phyloP scores from a whole-genome alignment of 805 yeast genomes.

The Wickerhamia fluorescens region DNA sequence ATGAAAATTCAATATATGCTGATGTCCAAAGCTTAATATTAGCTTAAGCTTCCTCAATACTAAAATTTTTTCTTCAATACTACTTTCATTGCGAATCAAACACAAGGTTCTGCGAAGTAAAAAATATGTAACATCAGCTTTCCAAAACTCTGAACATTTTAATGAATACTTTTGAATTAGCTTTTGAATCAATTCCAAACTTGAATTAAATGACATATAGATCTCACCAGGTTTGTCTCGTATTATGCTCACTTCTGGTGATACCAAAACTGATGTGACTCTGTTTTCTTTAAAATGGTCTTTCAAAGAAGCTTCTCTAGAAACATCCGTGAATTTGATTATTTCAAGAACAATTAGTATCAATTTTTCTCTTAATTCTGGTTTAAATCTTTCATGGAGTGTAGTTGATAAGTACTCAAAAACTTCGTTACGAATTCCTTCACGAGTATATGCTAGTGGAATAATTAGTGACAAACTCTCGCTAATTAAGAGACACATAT shows the following conservation, averaged over 20 bases:
- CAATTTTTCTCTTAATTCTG: slow-evolving; percentile 17
- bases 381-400: slow-evolving; percentile 14
- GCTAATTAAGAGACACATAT: slow-evolving; percentile 13
- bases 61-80: slow-evolving; percentile 14
- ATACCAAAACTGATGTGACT: slow-evolving; percentile 4
- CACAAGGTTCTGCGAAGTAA: slow-evolving; percentile 26
- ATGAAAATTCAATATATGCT: slow-evolving; percentile 6
- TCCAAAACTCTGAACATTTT: slow-evolving; percentile 26
- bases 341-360: slow-evolving; percentile 29
- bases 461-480: slow-evolving; percentile 33
- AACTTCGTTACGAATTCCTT: slow-evolving; percentile 30
- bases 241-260: slow-evolving; percentile 1
- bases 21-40: slow-evolving; percentile 20
- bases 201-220: slow-evolving; percentile 17
- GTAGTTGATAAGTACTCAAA: slow-evolving; percentile 10
- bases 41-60: slow-evolving; percentile 32
- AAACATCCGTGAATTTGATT: slow-evolving; percentile 34
- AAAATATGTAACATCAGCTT: slow-evolving; percentile 25
- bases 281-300: slow-evolving; percentile 5
- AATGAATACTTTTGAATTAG: slow-evolving; percentile 17
- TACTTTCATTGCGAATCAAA: slow-evolving; percentile 12
- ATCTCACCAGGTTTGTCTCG: slow-evolving; percentile 8
- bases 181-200: slow-evolving; percentile 18
- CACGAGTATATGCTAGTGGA: slow-evolving; percentile 36
- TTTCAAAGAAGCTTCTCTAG: slow-evolving; percentile 16